Evolutionary conservation across 176 grass and related monocot species (phyloP).

Genomic region (Avena sativa): DNA sequence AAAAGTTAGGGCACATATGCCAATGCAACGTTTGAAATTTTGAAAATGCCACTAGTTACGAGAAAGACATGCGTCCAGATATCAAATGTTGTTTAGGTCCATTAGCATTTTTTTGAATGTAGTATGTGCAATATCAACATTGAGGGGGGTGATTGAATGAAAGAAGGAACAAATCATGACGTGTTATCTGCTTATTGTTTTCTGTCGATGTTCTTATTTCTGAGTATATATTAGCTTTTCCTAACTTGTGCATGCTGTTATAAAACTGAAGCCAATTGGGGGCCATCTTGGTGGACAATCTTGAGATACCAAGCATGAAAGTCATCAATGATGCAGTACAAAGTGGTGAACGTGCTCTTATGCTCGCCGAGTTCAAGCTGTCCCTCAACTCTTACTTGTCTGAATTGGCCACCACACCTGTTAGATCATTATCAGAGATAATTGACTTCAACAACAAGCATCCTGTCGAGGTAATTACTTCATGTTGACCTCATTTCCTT

Average conservation of each 20-base stretch:
- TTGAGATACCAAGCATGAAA: constrained; percentile 72
- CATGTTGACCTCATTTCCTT: neutral
- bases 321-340: constrained; percentile 54
- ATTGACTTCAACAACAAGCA: constrained; percentile 77
- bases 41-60: neutral
- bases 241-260: constrained; percentile 1
- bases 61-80: neutral
- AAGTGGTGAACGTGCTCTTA: constrained; percentile 59
- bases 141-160: neutral
- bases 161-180: neutral
- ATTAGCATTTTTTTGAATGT: neutral
- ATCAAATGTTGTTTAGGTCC: neutral
- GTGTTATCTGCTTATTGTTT: neutral
- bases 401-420: constrained; percentile 54
- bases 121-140: neutral
- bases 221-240: neutral
- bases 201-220: neutral
- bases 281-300: constrained; percentile 70
- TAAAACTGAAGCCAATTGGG: constrained; percentile 58
- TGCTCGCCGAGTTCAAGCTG: constrained; percentile 83
- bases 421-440: constrained; percentile 75
- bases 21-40: neutral
- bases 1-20: neutral
- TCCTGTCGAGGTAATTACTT: constrained; percentile 48
- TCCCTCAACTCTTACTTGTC: constrained; percentile 74